Conservation (phyloP, 768 basidiomycete species). For the Gymnopilus dilepis region DNA sequence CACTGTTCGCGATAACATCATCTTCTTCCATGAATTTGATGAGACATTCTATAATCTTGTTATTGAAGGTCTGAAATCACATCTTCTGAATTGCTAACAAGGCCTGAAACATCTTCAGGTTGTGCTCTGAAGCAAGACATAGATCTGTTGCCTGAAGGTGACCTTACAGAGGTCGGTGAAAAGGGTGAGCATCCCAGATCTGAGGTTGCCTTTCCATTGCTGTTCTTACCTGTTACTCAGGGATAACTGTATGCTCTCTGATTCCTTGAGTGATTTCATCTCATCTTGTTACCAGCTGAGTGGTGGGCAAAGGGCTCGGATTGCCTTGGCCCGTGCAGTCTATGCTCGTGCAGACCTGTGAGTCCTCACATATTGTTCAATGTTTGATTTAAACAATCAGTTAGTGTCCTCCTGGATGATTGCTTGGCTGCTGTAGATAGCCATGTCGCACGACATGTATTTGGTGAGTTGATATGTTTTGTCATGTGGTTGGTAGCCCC, state of each 20-base stretch:
- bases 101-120: conserved; percentile 43
- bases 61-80: conserved; percentile 63
- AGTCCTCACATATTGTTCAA: conserved; percentile 27
- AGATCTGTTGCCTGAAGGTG: conserved; percentile 78
- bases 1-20: conserved; percentile 87
- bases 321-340: conserved; percentile 86
- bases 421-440: conserved; percentile 86
- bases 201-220: not conserved
- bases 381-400: conserved; percentile 1
- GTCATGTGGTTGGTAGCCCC: not conserved
- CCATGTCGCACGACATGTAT: conserved; percentile 88
- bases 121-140: conserved; percentile 88
- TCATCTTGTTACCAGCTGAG: conserved; percentile 53
- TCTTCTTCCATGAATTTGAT: conserved; percentile 91
- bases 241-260: conserved; percentile 57
- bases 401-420: conserved; percentile 83
- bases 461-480: conserved; percentile 50
- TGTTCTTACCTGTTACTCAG: conserved; percentile 24
- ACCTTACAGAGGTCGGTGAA: conserved; percentile 86
- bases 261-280: not conserved
- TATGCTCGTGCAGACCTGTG: conserved; percentile 92
- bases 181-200: conserved; percentile 54
- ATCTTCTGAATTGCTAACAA: not conserved
- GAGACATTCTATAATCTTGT: conserved; percentile 83
- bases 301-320: conserved; percentile 84